Base-by-base conservation (phyloP, 2,329 filamentous ascomycete genomes). In the Penicillium corylophilum region DNA sequence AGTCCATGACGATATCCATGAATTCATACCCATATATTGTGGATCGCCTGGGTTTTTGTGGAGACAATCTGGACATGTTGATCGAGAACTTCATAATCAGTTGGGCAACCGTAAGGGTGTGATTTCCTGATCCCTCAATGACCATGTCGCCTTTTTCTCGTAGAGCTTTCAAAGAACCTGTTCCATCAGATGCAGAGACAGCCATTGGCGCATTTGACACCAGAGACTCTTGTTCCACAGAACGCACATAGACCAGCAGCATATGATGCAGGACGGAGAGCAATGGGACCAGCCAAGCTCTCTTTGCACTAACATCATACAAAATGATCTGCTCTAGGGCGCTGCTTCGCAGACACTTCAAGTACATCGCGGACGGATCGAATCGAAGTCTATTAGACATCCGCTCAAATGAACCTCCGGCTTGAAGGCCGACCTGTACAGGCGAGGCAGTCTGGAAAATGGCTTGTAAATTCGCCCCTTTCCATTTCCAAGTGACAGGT, bases 1-100 rank as follows among this genome's bases (percentile, higher is more conserved):
- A 24, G 4, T 52, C 38, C 22, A 40, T 44, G 1, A 44, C 49
- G 23, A 55, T 52, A n/a, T 51, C 53, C 46, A 46, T 39, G 20
- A 51, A 51, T 20, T 55, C 53, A 5, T 55, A 50, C 22, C 49
- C 46, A 15, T 35, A 55, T 3, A 55, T 50, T 1, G 33, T 43
- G 5, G 38, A 40, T 12, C 45, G 39, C 16, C 39, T 44, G 2
- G 53, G 46, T 23, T 35, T 18, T 18, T 46, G 39, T 13, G 44
- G 13, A 2, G 38, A 46, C 5, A 38, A 33, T 24, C 40, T 42
- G 10, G 45, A 46, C 10, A 49, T 10, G 18, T 50, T 53, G 7
- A 35, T 33, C 4, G 51, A 46, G 33, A 53, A 53, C 10, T 39
- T 39, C 42, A 55, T 51, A 4, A 55, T 36, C 15, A 51, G 48